Conservation (phyloP, 805 yeast species). For the Cyberlindnera lachancei region DNA sequence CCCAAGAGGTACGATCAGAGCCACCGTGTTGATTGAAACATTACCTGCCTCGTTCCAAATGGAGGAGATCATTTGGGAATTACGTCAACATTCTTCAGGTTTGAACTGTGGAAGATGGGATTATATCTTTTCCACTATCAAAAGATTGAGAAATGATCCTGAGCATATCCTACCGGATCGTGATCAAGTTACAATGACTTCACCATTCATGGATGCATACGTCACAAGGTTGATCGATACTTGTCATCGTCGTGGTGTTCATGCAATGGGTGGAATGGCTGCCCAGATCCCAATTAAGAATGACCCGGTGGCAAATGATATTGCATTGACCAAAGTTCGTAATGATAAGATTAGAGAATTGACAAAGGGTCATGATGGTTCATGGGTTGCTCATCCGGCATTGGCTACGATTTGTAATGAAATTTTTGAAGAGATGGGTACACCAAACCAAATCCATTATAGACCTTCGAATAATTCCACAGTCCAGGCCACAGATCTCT, state of each 20-base stretch:
- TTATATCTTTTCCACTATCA: conserved; percentile 75
- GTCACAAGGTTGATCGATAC: conserved; percentile 66
- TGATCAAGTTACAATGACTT: conserved; percentile 71
- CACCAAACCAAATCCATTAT: conserved; percentile 63
- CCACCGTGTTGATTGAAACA: conserved; percentile 77
- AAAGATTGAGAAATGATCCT: conserved; percentile 60
- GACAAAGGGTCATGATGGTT: conserved; percentile 74
- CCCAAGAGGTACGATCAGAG: conserved; percentile 73
- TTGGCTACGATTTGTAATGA: conserved; percentile 65
- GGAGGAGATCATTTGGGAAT: conserved; percentile 75
- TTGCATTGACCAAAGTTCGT: conserved; percentile 65
- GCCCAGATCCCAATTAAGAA: conserved; percentile 79
- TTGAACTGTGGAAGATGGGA: conserved; percentile 90
- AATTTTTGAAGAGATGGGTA: conserved; percentile 73
- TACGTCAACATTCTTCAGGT: conserved; percentile 73
- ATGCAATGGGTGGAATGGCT: conserved; percentile 91
- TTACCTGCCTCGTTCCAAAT: conserved; percentile 81
- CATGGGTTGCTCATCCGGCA: conserved; percentile 89
- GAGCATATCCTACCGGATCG: conserved; percentile 69
- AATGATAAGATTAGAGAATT: conserved; percentile 74
- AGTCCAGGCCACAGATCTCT: conserved; percentile 49
- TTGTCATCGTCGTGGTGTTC: conserved; percentile 73
- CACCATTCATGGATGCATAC: conserved; percentile 75
- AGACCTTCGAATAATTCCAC: conserved; percentile 39
- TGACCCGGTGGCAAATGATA: conserved; percentile 53